Evolutionary conservation across 305 asterid genomes (phyloP).

Genomic region (Solanum hybrid): DNA sequence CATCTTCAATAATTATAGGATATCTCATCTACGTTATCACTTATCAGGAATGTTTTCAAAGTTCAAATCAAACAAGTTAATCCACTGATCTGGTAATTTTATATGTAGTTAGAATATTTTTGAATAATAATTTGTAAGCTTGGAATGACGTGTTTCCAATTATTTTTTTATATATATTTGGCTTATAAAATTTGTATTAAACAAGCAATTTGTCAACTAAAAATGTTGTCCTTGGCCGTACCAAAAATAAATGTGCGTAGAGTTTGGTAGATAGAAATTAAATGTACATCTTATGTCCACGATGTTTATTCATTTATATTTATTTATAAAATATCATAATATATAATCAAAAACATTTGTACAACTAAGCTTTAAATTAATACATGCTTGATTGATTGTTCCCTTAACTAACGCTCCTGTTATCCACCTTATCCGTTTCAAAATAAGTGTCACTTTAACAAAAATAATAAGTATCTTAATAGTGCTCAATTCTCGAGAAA

Average conservation of each 20-base stretch:
- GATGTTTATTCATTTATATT: not conserved
- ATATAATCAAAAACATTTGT: not conserved
- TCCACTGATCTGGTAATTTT: not conserved
- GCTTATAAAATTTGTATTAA: not conserved
- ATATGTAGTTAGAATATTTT: not conserved
- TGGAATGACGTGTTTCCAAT: not conserved
- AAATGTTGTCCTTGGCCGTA: not conserved
- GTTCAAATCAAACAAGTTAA: not conserved
- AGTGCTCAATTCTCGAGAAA: too few relatives aligned
- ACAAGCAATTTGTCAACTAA: not conserved
- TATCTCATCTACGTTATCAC: not conserved
- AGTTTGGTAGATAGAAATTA: not conserved
- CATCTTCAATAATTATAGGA: not conserved
- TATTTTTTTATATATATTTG: not conserved
- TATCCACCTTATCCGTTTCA: rapidly evolving
- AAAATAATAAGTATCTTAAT: too few relatives aligned
- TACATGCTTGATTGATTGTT: not conserved
- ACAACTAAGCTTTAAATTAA: not conserved
- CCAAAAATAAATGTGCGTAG: not conserved
- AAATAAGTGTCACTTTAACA: not conserved
- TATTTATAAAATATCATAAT: too few relatives aligned
- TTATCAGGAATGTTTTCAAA: not conserved
- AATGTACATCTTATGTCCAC: not conserved
- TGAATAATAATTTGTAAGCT: not conserved
- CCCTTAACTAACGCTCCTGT: not conserved